Base-by-base conservation (phyloP, 305 asterid species). In the Solanum hybrid region DNA sequence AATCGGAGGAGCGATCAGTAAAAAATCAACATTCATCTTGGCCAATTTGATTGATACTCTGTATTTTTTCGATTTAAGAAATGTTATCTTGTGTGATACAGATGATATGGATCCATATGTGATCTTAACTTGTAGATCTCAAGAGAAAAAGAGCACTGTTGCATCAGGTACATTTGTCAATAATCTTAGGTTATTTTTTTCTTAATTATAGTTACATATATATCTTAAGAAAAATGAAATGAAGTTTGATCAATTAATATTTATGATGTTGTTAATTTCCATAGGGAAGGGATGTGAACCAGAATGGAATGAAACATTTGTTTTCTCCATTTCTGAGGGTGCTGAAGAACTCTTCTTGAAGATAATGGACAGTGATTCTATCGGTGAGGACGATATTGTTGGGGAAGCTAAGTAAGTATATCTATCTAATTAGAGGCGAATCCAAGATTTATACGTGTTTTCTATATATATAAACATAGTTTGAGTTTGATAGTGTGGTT, bases 271-370 rank as follows among this genome's bases (percentile, higher is more conserved):
- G 40, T 24, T 13, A 32, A 16, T 35, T 60, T 60, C 22, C 86
- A 82, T 90, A 96, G 99, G 96, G 71, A 86, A 90, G 81, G 98
- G 96, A 69, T 88, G 95, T 6, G 86, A 90, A 71, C 96, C 97
- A 8, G 98, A 96, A 91, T 97, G 99, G 99, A 96, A 95, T 2
- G 99, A 97, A 92, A 95, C 96, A 12, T 97, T 97, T 92, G 86
- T 96, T 40, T 97, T 97, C 94, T 88, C 93, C 27, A 86, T 97
- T 86, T 90, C 98, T 7, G 91, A 88, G 6, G 95, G 93, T 86
- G 92, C 90, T 56, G 82, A 93, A 11, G 96, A 95, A 85, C 89
- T 97, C 82, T 92, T 90, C 89, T 91, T 97, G 93, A 97, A 92
- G 89, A 46, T 97, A 51, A 92, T 95, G 98, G 99, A 96, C 91